phyloP scores from a whole-genome alignment of 495 filamentous ascomycete genomes.

The Penicillium malachiteum region DNA sequence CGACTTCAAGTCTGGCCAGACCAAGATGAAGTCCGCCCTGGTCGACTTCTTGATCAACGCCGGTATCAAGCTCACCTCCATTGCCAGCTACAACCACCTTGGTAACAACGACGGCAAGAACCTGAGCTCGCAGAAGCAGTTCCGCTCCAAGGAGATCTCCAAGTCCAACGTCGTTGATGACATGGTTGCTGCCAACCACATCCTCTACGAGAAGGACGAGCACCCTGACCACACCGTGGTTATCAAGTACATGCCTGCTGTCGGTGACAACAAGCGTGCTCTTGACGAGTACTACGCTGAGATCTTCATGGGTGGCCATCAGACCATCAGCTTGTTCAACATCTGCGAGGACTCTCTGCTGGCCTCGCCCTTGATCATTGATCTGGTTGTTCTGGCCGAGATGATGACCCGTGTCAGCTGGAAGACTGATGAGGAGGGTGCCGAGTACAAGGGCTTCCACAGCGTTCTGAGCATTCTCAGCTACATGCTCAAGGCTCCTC shows the following conservation, averaged over 20 bases:
- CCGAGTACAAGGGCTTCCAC: constrained; percentile 91
- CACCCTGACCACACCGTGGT: constrained; percentile 88
- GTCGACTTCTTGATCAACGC: constrained; percentile 99
- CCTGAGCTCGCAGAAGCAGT: constrained; percentile 93
- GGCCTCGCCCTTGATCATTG: constrained; percentile 97
- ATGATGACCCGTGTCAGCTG: constrained; percentile 98
- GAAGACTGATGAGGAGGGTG: constrained; percentile 61
- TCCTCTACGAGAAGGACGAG: constrained; percentile 85
- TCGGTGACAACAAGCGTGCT: constrained; percentile 98
- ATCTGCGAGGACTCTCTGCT: constrained; percentile 98
- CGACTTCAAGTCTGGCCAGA: constrained; percentile 99
- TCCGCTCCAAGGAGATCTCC: constrained; percentile 99
- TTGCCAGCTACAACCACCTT: constrained; percentile 98
- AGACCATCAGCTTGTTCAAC: constrained; percentile 98
- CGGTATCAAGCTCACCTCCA: constrained; percentile 98
- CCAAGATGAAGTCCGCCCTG: constrained; percentile 99
- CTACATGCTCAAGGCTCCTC: constrained; percentile 99
- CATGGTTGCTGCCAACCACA: constrained; percentile 93
- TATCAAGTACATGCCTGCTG: constrained; percentile 99
- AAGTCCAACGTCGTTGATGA: constrained; percentile 99
- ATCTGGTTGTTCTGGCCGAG: constrained; percentile 87
- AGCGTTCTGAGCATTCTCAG: constrained; percentile 95
- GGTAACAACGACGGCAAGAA: constrained; percentile 99
- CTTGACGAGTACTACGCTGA: constrained; percentile 98
- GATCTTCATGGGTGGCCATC: constrained; percentile 98